A percentile compares a stretch with the other conserved stretches of the same genome.
Evolutionary conservation across 2,329 filamentous ascomycete species (phyloP).

Genomic region (Xylariaceae sp.): DNA sequence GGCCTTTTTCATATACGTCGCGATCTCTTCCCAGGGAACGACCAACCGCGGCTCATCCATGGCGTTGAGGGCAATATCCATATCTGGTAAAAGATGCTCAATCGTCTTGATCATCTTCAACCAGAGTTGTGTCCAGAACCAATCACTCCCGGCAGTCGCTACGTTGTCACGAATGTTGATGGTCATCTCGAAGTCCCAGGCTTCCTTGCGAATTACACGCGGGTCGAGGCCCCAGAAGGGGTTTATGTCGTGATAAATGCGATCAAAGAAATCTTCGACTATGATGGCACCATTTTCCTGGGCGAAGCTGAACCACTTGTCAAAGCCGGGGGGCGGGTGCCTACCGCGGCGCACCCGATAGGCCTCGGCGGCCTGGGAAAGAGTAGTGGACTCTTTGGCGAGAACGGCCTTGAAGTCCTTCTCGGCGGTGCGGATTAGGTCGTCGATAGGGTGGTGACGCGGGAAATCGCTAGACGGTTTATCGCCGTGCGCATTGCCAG

Average conservation of each 20-base stretch:
- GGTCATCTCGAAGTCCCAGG: slow-evolving; percentile 54
- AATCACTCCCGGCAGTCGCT: slow-evolving; percentile 47
- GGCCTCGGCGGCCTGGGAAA: slow-evolving; percentile 40
- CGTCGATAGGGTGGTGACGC: slow-evolving; percentile 40
- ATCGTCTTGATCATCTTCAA: slow-evolving; percentile 47
- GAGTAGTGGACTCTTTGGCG: slow-evolving; percentile 37
- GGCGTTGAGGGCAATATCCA: slow-evolving; percentile 61
- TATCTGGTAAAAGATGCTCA: slow-evolving; percentile 55
- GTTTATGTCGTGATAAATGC: slow-evolving; percentile 46
- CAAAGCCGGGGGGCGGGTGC: slow-evolving; percentile 45
- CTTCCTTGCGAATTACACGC: slow-evolving; percentile 45
- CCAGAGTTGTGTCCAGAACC: slow-evolving; percentile 56
- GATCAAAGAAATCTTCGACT: slow-evolving; percentile 47
- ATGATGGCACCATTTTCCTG: slow-evolving; percentile 38
- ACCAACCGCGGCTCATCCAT: slow-evolving; percentile 63
- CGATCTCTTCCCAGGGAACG: slow-evolving; percentile 57
- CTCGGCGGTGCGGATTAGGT: slow-evolving; percentile 38
- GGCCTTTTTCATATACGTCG: slow-evolving; percentile 48
- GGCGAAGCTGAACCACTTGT: slow-evolving; percentile 43
- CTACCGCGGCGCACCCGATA: slow-evolving; percentile 44
- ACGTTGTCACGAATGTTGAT: slow-evolving; percentile 51
- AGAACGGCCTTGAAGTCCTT: slow-evolving; percentile 36
- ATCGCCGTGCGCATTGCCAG: background rate
- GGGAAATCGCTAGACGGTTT: background rate
- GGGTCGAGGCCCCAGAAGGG: slow-evolving; percentile 52